A percentile compares a stretch with the other conserved stretches of the same genome.
These are phyloP conservation scores for Lyophyllum shimeji DNA, from an alignment of 768 basidiomycete genomes.

Conservation along the genomic window DNA sequence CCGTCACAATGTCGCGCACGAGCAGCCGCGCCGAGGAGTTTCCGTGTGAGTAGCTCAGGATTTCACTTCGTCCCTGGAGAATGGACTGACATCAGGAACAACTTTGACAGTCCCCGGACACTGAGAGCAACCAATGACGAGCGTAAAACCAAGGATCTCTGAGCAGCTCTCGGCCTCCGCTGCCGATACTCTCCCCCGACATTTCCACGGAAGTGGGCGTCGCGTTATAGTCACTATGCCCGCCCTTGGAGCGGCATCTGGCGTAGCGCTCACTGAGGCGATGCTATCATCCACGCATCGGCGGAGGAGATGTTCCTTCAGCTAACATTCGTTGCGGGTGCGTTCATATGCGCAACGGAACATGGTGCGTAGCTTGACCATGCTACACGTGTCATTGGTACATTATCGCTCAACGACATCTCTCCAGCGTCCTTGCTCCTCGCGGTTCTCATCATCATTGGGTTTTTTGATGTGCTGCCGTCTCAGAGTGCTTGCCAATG, in stretches of 20 bases:
- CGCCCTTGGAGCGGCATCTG: no score
- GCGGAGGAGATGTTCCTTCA: slow-evolving; percentile 34
- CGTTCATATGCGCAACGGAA: slow-evolving; percentile 38
- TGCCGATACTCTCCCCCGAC: background rate
- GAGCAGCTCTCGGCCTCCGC: background rate
- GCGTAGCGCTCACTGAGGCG: slow-evolving; percentile 11
- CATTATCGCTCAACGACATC: no score
- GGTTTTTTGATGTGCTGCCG: slow-evolving; percentile 31
- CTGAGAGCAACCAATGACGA: background rate
- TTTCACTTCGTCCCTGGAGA: no score
- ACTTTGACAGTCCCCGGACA: no score
- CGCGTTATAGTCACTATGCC: background rate
- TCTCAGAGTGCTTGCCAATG: slow-evolving; percentile 19
- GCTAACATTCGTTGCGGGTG: slow-evolving; percentile 40
- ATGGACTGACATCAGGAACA: no score
- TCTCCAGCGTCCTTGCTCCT: no score
- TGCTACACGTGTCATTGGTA: background rate
- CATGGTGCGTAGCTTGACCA: slow-evolving; percentile 32
- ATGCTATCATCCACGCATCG: slow-evolving; percentile 33
- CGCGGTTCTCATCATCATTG: slow-evolving; percentile 28
- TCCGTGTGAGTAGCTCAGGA: no score
- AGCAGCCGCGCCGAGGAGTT: no score
- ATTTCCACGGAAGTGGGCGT: background rate
- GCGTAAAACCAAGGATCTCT: background rate
- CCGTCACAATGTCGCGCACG: no score